Conservation (phyloP, 148 eudicot species). For the Silene uniflora region DNA sequence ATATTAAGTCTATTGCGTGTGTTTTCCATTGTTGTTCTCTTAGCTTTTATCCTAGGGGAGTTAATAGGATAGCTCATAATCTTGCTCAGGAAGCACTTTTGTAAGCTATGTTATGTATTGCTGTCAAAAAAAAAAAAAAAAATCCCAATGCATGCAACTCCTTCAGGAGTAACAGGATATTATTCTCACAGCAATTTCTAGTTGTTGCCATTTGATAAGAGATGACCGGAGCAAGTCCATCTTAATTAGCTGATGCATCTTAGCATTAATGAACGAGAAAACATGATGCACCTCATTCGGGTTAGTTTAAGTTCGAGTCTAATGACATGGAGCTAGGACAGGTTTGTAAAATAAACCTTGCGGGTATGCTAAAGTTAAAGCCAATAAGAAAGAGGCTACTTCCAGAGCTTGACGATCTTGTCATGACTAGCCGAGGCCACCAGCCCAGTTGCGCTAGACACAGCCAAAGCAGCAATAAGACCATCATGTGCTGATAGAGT, state of each 20-base stretch:
- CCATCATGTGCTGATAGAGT: conserved; percentile 70
- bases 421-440: conserved; percentile 92
- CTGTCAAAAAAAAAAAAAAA: no score
- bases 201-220: background rate
- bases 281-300: background rate
- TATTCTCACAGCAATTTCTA: background rate
- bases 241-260: background rate
- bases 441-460: conserved; percentile 52
- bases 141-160: no score
- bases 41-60: no score
- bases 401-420: conserved; percentile 82
- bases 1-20: no score
- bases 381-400: conserved; percentile 17
- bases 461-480: conserved; percentile 62
- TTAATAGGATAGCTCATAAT: no score
- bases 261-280: background rate
- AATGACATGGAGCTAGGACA: conserved; percentile 5
- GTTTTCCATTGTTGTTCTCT: no score
- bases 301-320: conserved; percentile 8
- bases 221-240: background rate
- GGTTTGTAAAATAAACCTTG: conserved; percentile 8
- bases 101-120: no score
- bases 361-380: background rate
- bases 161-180: no score
- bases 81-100: no score